Evolutionary conservation across 495 filamentous ascomycete genomes (phyloP).

Genomic region (Pyronema domesticum): DNA sequence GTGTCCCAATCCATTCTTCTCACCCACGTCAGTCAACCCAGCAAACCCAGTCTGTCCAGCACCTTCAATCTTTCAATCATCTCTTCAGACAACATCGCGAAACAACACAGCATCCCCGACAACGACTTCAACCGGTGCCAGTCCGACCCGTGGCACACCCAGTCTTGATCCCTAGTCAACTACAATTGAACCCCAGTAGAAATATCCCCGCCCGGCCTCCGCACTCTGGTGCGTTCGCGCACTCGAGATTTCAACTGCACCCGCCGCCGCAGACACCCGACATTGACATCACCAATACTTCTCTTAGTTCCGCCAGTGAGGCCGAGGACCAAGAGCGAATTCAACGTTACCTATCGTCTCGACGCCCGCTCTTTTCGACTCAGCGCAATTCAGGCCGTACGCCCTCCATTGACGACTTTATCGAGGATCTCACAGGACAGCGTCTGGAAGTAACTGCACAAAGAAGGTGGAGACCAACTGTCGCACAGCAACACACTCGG

Average conservation of each 20-base stretch:
- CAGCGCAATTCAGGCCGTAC: neutral
- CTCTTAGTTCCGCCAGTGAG: constrained; percentile 1
- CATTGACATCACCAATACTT: neutral
- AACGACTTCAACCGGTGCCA: neutral
- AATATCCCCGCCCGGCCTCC: neutral
- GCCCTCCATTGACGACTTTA: neutral
- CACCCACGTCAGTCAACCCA: neutral
- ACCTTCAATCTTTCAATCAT: neutral
- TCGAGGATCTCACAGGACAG: neutral
- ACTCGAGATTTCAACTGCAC: neutral
- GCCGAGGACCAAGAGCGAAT: neutral
- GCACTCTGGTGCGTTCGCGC: neutral
- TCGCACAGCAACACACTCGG: neutral
- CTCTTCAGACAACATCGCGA: neutral
- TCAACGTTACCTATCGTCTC: neutral
- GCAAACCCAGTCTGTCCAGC: neutral
- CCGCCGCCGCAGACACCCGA: neutral
- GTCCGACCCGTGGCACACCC: neutral
- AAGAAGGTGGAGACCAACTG: neutral
- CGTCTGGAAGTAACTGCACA: neutral
- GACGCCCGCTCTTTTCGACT: too few species aligned
- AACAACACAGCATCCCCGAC: constrained; percentile 1
- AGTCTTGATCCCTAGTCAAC: neutral
- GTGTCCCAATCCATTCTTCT: neutral
- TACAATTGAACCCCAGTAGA: neutral